Evolutionary conservation across 2,329 filamentous ascomycete species (phyloP).

Genomic region (Daldinia sp.): DNA sequence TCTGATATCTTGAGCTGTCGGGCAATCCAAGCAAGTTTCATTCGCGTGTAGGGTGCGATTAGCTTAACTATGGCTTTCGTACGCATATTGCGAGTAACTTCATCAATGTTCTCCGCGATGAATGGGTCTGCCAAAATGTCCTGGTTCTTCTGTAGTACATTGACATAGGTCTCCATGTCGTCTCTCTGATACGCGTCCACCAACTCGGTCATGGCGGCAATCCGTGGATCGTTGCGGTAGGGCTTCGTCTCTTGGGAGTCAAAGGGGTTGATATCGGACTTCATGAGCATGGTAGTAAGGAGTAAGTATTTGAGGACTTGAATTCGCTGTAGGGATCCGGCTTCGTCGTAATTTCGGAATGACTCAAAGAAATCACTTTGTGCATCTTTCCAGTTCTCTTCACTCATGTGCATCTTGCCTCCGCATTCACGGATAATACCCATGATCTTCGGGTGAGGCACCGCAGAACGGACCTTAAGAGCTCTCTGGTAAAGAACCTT

Average conservation of each 20-base stretch:
- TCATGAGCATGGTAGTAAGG: constrained; percentile 97
- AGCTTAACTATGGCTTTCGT: constrained; percentile 95
- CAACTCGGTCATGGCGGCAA: constrained; percentile 95
- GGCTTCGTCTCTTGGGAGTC: constrained; percentile 99
- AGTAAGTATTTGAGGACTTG: constrained; percentile 98
- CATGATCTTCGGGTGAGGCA: constrained; percentile 99
- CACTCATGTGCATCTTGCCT: constrained; percentile 99
- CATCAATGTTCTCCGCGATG: constrained; percentile 98
- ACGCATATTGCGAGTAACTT: constrained; percentile 97
- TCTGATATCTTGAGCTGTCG: constrained; percentile 90
- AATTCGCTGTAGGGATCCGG: constrained; percentile 93
- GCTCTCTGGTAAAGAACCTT: constrained; percentile 94
- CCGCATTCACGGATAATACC: constrained; percentile 98
- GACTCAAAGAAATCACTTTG: constrained; percentile 99
- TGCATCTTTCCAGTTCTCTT: constrained; percentile 98
- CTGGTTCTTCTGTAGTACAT: constrained; percentile 85
- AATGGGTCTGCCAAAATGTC: constrained; percentile 93
- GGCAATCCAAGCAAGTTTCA: constrained; percentile 89
- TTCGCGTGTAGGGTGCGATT: constrained; percentile 93
- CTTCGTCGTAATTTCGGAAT: constrained; percentile 98
- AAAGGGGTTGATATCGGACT: constrained; percentile 98
- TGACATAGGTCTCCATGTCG: constrained; percentile 92
- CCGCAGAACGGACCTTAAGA: constrained; percentile 92
- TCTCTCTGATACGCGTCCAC: constrained; percentile 97
- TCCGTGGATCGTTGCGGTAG: constrained; percentile 94